Conservation (phyloP, 192 early-diverging fungal species). For the Coemansia sp. region DNA sequence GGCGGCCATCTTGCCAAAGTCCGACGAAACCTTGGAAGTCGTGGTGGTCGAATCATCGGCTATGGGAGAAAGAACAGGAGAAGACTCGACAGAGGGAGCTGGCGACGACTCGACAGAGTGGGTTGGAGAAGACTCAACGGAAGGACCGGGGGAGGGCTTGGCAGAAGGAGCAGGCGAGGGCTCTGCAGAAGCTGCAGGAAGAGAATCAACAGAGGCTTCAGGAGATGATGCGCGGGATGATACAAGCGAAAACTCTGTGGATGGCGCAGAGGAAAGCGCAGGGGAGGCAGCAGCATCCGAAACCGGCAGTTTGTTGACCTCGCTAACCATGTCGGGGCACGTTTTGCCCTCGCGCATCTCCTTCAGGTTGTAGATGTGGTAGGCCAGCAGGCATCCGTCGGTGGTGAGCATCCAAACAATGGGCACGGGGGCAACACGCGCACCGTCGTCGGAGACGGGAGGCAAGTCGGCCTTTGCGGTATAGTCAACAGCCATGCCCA, state of each 20-base stretch:
- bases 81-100: neutral
- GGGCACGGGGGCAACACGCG: slow-evolving; percentile 57
- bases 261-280: neutral
- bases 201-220: neutral
- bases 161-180: neutral
- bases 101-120: neutral
- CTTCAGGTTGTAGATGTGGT: slow-evolving; percentile 58
- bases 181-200: neutral
- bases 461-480: slow-evolving; percentile 56
- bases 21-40: neutral
- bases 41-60: neutral
- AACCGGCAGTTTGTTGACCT: slow-evolving; percentile 13
- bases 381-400: slow-evolving; percentile 61
- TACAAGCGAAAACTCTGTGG: neutral
- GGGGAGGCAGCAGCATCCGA: neutral
- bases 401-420: slow-evolving; percentile 70
- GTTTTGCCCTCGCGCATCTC: slow-evolving; percentile 40
- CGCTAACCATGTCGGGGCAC: slow-evolving; percentile 45
- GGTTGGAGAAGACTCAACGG: neutral
- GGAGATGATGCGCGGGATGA: too few species aligned
- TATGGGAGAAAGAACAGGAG: neutral
- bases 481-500: slow-evolving; percentile 76
- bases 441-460: slow-evolving; percentile 54
- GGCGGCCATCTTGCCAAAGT: slow-evolving; percentile 2
- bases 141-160: neutral